Evolutionary conservation across 1,284 basidiomycete genomes (phyloP), one percentile per base, ranked within the genome.

Genomic region (Exobasidium cylindrosporum): DNA sequence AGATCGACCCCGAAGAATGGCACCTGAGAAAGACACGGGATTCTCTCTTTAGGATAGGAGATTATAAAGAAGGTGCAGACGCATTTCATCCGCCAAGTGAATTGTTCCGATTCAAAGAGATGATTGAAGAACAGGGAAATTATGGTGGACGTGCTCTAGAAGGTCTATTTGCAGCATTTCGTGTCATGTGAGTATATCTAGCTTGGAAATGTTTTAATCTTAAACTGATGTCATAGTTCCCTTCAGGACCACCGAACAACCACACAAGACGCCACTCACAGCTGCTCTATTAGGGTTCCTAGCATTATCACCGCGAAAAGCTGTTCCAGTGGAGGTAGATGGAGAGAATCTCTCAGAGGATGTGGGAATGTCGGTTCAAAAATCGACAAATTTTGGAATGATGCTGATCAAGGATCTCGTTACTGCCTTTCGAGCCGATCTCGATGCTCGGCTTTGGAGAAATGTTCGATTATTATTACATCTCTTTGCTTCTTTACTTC

Each of bases 401-500:
- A 59, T 45, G 40, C 67, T 79, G 52, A 62, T 76, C 29, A 68
- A 71, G 28, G 75, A 77, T 45, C 67, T 79, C 24, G 63, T 76
- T 65, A 66, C 68, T 30, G 70, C 74, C 11, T 78, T 77, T 61
- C 69, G 66, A 6, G 54, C 61, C n/a, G 72, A 73, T 56, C 63
- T 78, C 32, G 77, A 77, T 28, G 69, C 74, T 3, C 62, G 77
- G 4, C 67, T 77, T 21, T 79, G 77, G 77, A 50, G 77, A 2
- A 75, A 78, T 61, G 71, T 70, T 13, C 70, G 77, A 10, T 30
- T 57, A 29, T 26, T 61, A 54, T 58, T 78, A 44, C 66, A 71
- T 64, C 65, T 74, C 57, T 77, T 75, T 65, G 67, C 68, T 29
- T 65, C 66, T 43, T 61, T 76, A 40, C 88, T 31, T 85, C 90